phyloP scores from a whole-genome alignment of 140 eudicot genomes.

The Erigeron philadelphicus region DNA sequence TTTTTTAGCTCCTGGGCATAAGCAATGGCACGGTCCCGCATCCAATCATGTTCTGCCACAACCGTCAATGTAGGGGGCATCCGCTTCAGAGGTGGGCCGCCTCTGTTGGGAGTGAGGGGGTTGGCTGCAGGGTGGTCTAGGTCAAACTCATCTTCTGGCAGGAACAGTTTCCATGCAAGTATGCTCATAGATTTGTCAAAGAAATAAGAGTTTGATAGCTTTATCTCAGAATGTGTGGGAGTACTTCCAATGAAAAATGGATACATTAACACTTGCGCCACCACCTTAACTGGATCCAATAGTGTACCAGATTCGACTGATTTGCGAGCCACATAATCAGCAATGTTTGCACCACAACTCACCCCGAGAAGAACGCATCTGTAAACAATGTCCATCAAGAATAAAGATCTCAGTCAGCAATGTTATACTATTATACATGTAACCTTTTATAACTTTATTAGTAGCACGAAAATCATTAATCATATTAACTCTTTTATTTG shows the following conservation, averaged over 20 bases:
- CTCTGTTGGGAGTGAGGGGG: slow-evolving; percentile 57
- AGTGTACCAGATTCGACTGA: slow-evolving; percentile 69
- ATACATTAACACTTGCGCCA: slow-evolving; percentile 89
- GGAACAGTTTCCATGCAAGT: slow-evolving; percentile 86
- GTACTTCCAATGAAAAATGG: slow-evolving; percentile 89
- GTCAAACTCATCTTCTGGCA: slow-evolving; percentile 70
- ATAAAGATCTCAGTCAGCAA: slow-evolving; percentile 5
- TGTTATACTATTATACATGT: background rate
- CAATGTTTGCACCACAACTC: slow-evolving; percentile 94
- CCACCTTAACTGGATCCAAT: slow-evolving; percentile 77
- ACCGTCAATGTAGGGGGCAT: slow-evolving; percentile 94
- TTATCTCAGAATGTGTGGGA: slow-evolving; percentile 89
- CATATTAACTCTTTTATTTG: slow-evolving; percentile 11
- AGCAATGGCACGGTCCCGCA: slow-evolving; percentile 97
- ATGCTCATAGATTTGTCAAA: slow-evolving; percentile 82
- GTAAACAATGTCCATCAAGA: slow-evolving; percentile 21
- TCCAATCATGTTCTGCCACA: slow-evolving; percentile 97
- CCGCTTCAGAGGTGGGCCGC: slow-evolving; percentile 67
- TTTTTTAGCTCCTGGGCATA: slow-evolving; percentile 81
- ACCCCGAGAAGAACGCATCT: slow-evolving; percentile 93
- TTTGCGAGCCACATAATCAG: slow-evolving; percentile 78
- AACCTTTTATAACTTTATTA: background rate
- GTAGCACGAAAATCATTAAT: slow-evolving; percentile 7
- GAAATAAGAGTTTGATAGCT: slow-evolving; percentile 82
- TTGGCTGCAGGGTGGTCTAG: slow-evolving; percentile 98